Percentiles rank a stretch among this genome's conserved stretches.
phyloP scores from a whole-genome alignment of 148 eudicot species.

The Rhododendron simsii region DNA sequence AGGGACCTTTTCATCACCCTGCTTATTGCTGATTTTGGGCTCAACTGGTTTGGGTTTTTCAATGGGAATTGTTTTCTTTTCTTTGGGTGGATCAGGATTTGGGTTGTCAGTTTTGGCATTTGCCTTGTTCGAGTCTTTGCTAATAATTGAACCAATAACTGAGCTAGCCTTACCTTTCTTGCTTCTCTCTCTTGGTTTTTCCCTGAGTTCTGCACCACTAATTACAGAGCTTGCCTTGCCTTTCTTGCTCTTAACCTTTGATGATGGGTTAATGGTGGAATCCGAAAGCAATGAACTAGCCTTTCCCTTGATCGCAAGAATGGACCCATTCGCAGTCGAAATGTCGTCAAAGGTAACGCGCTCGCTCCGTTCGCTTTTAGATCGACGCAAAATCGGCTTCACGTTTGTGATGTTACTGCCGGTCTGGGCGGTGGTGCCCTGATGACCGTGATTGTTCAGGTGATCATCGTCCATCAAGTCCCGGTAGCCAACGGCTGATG shows the following conservation, averaged over 20 bases:
- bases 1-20: not conserved
- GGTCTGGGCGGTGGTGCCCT: not conserved
- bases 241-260: not conserved
- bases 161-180: conserved; percentile 26
- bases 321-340: conserved; percentile 12
- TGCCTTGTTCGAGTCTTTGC: conserved; percentile 11
- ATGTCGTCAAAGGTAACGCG: conserved; percentile 11
- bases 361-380: conserved; percentile 48
- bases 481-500: conserved; percentile 60
- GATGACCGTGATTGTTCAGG: conserved; percentile 2
- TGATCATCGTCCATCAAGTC: conserved; percentile 45
- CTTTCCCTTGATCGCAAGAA: conserved; percentile 9
- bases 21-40: not conserved
- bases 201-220: conserved; percentile 27
- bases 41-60: not conserved
- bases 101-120: not conserved
- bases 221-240: conserved; percentile 41
- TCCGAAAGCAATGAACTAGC: conserved; percentile 21
- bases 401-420: not conserved
- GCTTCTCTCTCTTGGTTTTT: conserved; percentile 11
- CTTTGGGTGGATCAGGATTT: not conserved
- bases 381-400: conserved; percentile 27
- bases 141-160: conserved; percentile 22
- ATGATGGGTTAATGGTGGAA: not conserved
- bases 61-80: not conserved